A percentile compares a stretch with the other conserved stretches of the same genome.
These are phyloP conservation scores for Microdochium nivale DNA, from an alignment of 2,329 filamentous ascomycete species.

Conservation along the genomic window DNA sequence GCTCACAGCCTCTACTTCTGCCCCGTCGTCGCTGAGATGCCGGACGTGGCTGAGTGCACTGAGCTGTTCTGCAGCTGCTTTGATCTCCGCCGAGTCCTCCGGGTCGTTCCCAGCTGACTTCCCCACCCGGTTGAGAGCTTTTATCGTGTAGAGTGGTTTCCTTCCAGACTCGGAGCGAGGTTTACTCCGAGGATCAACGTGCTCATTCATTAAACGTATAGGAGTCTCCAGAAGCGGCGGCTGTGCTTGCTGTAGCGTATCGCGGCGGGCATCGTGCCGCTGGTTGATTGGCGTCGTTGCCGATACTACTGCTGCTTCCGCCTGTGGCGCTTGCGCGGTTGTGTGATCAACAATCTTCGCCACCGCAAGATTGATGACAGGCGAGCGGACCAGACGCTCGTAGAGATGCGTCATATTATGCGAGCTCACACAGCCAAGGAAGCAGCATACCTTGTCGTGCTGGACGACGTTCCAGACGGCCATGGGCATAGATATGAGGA, in stretches of 20 bases:
- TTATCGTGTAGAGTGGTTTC: conserved; percentile 1
- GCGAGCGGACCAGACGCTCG: conserved; percentile 43
- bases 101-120: conserved; percentile 7
- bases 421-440: conserved; percentile 56
- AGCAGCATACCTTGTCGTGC: conserved; percentile 59
- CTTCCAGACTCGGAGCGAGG: conserved; percentile 12
- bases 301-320: conserved; percentile 37
- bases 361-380: conserved; percentile 32
- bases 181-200: conserved; percentile 14
- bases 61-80: conserved; percentile 58
- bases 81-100: conserved; percentile 61
- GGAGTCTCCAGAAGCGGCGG: conserved; percentile 22
- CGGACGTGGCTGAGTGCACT: conserved; percentile 58
- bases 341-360: conserved; percentile 48
- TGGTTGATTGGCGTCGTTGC: conserved; percentile 21
- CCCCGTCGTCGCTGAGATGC: conserved; percentile 39
- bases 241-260: conserved; percentile 2
- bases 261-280: conserved; percentile 7
- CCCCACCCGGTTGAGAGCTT: neutral
- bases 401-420: conserved; percentile 61
- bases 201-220: conserved; percentile 13
- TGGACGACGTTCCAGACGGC: conserved; percentile 56
- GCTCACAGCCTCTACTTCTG: conserved; percentile 3
- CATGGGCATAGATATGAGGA: conserved; percentile 58
- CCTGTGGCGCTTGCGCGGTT: conserved; percentile 45